phyloP scores from a whole-genome alignment of 306 rosid genomes.

The Vigna hirtella region DNA sequence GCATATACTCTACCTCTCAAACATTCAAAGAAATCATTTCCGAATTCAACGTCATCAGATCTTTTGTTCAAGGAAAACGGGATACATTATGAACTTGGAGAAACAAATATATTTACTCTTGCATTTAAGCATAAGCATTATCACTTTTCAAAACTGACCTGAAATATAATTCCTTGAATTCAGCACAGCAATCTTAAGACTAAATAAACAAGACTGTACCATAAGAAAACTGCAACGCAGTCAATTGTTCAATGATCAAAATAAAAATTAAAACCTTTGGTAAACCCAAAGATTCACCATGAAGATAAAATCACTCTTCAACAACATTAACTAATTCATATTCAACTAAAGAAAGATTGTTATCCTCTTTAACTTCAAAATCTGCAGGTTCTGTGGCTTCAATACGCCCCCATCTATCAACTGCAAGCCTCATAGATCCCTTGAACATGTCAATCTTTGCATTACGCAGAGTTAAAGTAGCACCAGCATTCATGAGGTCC shows the following conservation, averaged over 20 bases:
- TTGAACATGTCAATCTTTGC: conserved; percentile 97
- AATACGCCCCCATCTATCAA: conserved; percentile 89
- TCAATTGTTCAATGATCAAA: conserved; percentile 49
- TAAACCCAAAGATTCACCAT: conserved; percentile 44
- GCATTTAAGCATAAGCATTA: conserved; percentile 29
- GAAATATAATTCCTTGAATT: conserved; percentile 36
- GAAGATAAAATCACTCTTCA: conserved; percentile 58
- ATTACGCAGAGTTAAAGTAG: conserved; percentile 73
- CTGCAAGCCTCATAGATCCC: conserved; percentile 93
- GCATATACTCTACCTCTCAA: no score
- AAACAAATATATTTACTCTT: conserved; percentile 34
- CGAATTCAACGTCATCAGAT: neutral
- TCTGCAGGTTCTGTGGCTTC: conserved; percentile 74
- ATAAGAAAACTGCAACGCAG: conserved; percentile 52
- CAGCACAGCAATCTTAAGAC: conserved; percentile 39
- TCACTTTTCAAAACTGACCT: conserved; percentile 30
- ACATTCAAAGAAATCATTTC: neutral
- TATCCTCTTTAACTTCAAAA: conserved; percentile 79
- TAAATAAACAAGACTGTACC: conserved; percentile 52
- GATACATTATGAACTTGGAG: neutral
- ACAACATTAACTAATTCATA: conserved; percentile 83
- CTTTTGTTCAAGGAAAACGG: neutral
- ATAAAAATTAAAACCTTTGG: conserved; percentile 46
- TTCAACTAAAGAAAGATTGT: conserved; percentile 88
- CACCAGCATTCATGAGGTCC: conserved; percentile 67